Base-by-base conservation (phyloP, 768 basidiomycete genomes). In the Mycena polygramma region DNA sequence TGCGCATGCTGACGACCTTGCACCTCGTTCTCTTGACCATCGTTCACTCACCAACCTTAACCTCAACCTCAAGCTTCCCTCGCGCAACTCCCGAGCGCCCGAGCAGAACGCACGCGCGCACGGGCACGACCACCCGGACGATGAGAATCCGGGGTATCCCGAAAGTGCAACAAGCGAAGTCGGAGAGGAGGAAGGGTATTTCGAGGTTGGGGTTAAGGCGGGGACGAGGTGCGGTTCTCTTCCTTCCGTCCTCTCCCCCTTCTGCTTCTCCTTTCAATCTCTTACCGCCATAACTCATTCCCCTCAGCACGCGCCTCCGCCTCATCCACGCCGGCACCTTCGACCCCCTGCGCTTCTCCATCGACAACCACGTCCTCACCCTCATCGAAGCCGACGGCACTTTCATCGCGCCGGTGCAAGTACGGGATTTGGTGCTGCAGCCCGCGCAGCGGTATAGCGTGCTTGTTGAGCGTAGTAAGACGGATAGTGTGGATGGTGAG, bases 401-500 rank as follows among this genome's bases (percentile, higher is more conserved):
- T 5, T 77, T 79, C 35, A 77, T 88, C 52, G 68, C 75, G 24
- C 84, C 86, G 1, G 79, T 78, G 51, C 49, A 66, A 17, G 85
- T 86, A 13, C 73, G 82, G 20, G 79, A 82, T 15, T 74, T 88
- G 63, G 77, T 78, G 4, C 59, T 88, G 64, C 81, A 81, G 30
- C 80, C 87, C 51, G 87, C 86, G 2, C 87, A 88, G 77, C 81
- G 87, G 51, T 87, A 87, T 73, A 84, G 82, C n/a, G 87, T 84
- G 41, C 78, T 88, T 46, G 74, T 88, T 7, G 6, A 30, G 17
- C 43, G 17, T 7, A 60, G n/a, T n/a, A 59, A 9, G 26, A 51
- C 3, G 4, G 10, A 5, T 39, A 39, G 7, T n/a, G n/a, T n/a
- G n/a, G 53, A 4, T 1, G 53, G 55, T 14, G 30, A 3, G 15